A percentile compares a stretch with the other conserved stretches of the same genome.
Evolutionary conservation across 2,329 filamentous ascomycete genomes (phyloP).

Genomic region (Domatiomyces globalis): DNA sequence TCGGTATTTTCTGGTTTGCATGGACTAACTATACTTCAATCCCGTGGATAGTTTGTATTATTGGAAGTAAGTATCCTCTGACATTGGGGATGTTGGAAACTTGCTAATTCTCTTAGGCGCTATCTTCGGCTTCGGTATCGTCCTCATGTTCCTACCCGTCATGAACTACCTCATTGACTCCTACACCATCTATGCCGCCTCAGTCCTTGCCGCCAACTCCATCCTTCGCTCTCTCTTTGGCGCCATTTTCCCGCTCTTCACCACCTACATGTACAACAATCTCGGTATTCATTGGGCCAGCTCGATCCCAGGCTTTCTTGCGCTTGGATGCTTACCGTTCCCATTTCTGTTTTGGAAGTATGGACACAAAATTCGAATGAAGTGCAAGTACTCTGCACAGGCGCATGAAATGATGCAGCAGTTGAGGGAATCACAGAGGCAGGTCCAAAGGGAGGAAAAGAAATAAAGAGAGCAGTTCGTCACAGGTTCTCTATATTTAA

Average conservation of each 20-base stretch:
- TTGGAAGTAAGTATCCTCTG: not conserved
- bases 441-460: conserved; percentile 4
- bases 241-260: conserved; percentile 36
- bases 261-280: conserved; percentile 30
- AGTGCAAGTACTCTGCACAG: conserved; percentile 29
- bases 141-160: conserved; percentile 28
- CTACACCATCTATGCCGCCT: conserved; percentile 31
- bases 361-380: conserved; percentile 26
- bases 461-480: too few relatives aligned
- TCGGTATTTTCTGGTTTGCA: conserved; percentile 46
- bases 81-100: conserved; percentile 17
- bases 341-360: conserved; percentile 33
- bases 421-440: conserved; percentile 9
- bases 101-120: conserved; percentile 27
- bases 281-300: conserved; percentile 37
- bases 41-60: conserved; percentile 26
- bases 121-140: conserved; percentile 30
- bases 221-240: conserved; percentile 34
- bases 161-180: conserved; percentile 32
- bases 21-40: conserved; percentile 40
- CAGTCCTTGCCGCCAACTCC: conserved; percentile 31
- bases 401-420: conserved; percentile 20
- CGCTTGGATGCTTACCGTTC: conserved; percentile 31
- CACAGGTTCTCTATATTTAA: too few relatives aligned
- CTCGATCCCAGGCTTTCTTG: conserved; percentile 33